phyloP scores from a whole-genome alignment of 2,329 filamentous ascomycete genomes.

The Stagonosporopsis rhizophila region DNA sequence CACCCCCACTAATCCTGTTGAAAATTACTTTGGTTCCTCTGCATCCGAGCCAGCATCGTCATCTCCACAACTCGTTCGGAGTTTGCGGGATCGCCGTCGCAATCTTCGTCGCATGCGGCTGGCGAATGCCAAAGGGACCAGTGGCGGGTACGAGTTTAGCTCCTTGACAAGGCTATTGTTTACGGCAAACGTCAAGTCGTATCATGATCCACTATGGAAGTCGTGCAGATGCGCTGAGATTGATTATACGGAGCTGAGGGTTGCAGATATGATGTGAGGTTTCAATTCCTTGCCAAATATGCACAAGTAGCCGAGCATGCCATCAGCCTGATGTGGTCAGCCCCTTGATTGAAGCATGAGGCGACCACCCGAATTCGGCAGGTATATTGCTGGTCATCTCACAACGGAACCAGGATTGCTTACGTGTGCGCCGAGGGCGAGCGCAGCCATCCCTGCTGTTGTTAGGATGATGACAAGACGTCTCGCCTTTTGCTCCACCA shows the following conservation, averaged over 20 bases:
- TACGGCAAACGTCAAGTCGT: constrained; percentile 16
- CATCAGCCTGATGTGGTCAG: constrained; percentile 20
- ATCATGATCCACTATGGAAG: constrained; percentile 14
- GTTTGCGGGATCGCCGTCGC: constrained; percentile 15
- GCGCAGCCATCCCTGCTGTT: constrained; percentile 12
- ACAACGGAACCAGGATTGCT: constrained; percentile 14
- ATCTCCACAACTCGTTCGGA: constrained; percentile 36
- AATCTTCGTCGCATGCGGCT: constrained; percentile 25
- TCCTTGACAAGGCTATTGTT: constrained; percentile 21
- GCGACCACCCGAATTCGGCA: constrained; percentile 7
- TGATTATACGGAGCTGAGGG: constrained; percentile 11
- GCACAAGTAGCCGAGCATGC: constrained; percentile 20
- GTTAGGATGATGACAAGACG: constrained; percentile 20
- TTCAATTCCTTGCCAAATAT: constrained; percentile 13
- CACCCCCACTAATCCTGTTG: constrained; percentile 30
- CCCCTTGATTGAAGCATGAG: constrained; percentile 12
- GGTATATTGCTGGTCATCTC: constrained; percentile 13
- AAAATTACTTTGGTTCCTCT: constrained; percentile 27
- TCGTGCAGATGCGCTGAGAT: constrained; percentile 15
- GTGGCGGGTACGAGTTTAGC: constrained; percentile 17
- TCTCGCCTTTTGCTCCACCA: constrained; percentile 22
- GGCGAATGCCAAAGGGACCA: constrained; percentile 9
- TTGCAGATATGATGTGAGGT: constrained; percentile 16
- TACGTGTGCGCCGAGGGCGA: constrained; percentile 15
- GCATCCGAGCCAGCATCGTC: constrained; percentile 34